Base-by-base conservation (phyloP, 352 stramenopile genomes). In the Globisporangium viniferum region DNA sequence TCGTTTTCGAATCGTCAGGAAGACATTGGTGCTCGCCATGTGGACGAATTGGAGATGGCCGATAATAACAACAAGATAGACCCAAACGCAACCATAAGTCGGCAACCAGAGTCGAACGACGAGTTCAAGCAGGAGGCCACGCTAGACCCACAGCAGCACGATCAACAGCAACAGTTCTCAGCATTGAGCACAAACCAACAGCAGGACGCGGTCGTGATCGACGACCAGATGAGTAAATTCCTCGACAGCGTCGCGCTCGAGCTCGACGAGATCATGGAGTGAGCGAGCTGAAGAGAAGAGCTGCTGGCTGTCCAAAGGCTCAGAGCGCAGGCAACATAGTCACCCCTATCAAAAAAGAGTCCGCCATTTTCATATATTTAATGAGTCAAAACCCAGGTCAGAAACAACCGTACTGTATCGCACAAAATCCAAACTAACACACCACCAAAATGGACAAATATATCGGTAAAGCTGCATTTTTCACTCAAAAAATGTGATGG, bases 161-260 rank as follows among this genome's bases (percentile, higher is more conserved):
- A n/a, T 15, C 29, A 63, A 31, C 53, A 57, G 27, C 46, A 62
- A 29, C 53, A 62, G 15, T 53, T 62, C 4, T 9, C 41, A 24
- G 24, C 24, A 24, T 24, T 24, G 20, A 49, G 41, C 41, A n/a
- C 5, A n/a, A 49, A 49, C 15, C 41, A 44, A 12, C 36, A 55
- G 20, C 64, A 56, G 54, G 54, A 46, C 6, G 20, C 55, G 24
- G 49, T 46, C 41, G 53, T 76, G n/a, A 84, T 84, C 66, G 74
- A 85, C 62, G 86, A 92, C 70, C 84, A 93, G 73, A 93, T 93
- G 83, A 92, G 74, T 69, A 81, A 72, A 57, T 91, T 93, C 67
- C 84, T 93, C 62, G 86, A 93, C 62, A 93, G 86, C 64, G 86
- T 93, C 59, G 78, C 84, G 56, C 79, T 93, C 29, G 85, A 92